Base-by-base conservation (phyloP, 108 stramenopile genomes). In the Seminavis robusta region DNA sequence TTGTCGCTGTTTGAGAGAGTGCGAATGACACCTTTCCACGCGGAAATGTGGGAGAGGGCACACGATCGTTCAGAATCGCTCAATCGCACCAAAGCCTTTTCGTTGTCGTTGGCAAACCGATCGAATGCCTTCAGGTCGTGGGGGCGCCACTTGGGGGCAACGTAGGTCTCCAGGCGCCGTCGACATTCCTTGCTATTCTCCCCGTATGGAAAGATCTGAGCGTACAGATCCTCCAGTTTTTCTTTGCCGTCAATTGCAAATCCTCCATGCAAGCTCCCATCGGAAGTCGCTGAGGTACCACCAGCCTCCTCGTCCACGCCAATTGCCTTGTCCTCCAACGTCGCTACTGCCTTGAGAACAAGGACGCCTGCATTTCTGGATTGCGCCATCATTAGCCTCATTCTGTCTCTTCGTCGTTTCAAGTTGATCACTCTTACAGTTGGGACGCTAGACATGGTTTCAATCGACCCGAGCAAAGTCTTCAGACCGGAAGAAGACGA, bases 71-170 rank as follows among this genome's bases (percentile, higher is more conserved):
- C 88, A 26, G 66, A 79, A 6, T 61, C 47, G 25, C 74, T 83
- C 13, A 65, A 67, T 16, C 46, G 40, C n/a, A 81, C 82, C 33
- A 66, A 42, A 11, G 60, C 56, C n/a, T n/a, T n/a, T 7, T 69
- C 77, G 33, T 62, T 64, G 28, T 64, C 63, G n/a, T 64, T 54
- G 23, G 90, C 90, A 52, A 84, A 47, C 36, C 29, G 68, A 48
- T 92, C 90, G 53, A 92, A 88, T 33, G 81, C 74, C 57, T 69
- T 60, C 43, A 92, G 56, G 46, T 92, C 85, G 9, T 72, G 60
- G 19, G 90, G 90, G 29, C 80, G 61, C 90, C 90, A 92, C 37
- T 73, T 66, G 8, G 64, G 47, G 16, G 29, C 23, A 8, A 92
- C 83, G 9, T 82, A 67, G 28, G 66, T 47, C n/a, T 76, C 45